Evolutionary conservation across 2,329 filamentous ascomycete species (phyloP), one percentile per base, ranked within the genome.

Genomic region (Amauroascus verrucosus): DNA sequence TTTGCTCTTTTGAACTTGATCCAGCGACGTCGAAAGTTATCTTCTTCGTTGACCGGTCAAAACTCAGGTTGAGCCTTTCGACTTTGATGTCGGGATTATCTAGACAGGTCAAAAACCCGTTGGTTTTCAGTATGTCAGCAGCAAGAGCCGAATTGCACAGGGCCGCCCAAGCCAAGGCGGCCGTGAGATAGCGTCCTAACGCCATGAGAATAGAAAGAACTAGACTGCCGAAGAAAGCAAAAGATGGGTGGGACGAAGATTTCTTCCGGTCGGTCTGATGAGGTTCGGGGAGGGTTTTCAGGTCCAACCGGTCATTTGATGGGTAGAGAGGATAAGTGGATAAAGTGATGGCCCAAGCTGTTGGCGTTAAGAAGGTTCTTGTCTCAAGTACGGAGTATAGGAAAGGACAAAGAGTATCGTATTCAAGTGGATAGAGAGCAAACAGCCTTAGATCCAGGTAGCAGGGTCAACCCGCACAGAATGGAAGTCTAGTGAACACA

Each of bases 1-100:
- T 90, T 67, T 93, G 88, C 60, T 78, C 70, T 65, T 79, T 80
- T 51, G 71, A 70, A 66, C 86, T 96, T 56, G 79, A 82, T 57
- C 91, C 93, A 32, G 83, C 81, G 20, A 96, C 80, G 66, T 97
- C 83, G 70, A 96, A 97, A 2, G 73, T 79, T 57, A 97, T 78
- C 47, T 78, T 79, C 65, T 86, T 83, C 56, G 83, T 82, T 55
- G 78, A 76, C 59, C 84, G 83, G 74, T 95, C 81, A 72, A 94
- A 97, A 61, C 79, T 74, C 56, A 96, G 84, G 62, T 91, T 75
- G 58, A 94, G 75, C 61, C 78, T 82, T 60, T 88, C 75, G 51
- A 96, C 84, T 57, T 77, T 77, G 62, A 97, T 82, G 61, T 79
- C 71, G 55, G 75, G 68, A 45, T 67, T 64, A 9, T 63, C 59